Percentiles rank a stretch among this genome's conserved stretches.
Evolutionary conservation across 2,329 filamentous ascomycete genomes (phyloP).

Genomic region (Xylaria sp.): DNA sequence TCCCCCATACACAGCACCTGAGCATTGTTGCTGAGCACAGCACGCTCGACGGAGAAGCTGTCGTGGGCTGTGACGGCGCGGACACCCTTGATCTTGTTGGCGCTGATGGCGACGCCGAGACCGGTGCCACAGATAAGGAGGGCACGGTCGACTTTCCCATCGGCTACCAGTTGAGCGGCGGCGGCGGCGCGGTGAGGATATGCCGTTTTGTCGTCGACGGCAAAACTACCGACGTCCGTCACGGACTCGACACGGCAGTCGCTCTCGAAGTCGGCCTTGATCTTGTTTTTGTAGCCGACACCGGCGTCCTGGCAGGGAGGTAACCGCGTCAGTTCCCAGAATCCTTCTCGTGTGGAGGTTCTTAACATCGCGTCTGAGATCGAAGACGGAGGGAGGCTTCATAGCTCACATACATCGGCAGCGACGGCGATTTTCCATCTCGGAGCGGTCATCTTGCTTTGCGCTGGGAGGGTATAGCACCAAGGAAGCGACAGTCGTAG

Average conservation of each 20-base stretch:
- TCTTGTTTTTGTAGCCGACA: conserved; percentile 79
- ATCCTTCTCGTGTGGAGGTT: neutral
- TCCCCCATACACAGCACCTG: conserved; percentile 90
- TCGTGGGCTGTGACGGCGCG: conserved; percentile 91
- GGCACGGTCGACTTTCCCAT: conserved; percentile 77
- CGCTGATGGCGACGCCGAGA: conserved; percentile 86
- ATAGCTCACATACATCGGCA: conserved; percentile 57
- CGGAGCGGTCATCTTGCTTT: conserved; percentile 54
- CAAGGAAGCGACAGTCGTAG: neutral
- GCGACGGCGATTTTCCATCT: conserved; percentile 65
- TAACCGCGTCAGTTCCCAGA: neutral
- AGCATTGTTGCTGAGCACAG: conserved; percentile 84
- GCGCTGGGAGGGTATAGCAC: neutral
- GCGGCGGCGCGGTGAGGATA: conserved; percentile 83
- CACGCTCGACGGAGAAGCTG: conserved; percentile 83
- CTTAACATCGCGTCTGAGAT: neutral
- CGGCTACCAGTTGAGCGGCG: conserved; percentile 71
- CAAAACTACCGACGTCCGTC: conserved; percentile 78
- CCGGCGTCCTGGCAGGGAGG: conserved; percentile 69
- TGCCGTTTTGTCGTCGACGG: conserved; percentile 76
- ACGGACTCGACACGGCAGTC: conserved; percentile 74
- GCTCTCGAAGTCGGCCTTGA: conserved; percentile 77
- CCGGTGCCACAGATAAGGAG: conserved; percentile 88
- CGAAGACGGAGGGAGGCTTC: neutral
- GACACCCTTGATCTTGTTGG: conserved; percentile 87